A percentile compares a stretch with the other conserved stretches of the same genome.
phyloP scores from a whole-genome alignment of 306 rosid genomes.

The Comarum palustre region DNA sequence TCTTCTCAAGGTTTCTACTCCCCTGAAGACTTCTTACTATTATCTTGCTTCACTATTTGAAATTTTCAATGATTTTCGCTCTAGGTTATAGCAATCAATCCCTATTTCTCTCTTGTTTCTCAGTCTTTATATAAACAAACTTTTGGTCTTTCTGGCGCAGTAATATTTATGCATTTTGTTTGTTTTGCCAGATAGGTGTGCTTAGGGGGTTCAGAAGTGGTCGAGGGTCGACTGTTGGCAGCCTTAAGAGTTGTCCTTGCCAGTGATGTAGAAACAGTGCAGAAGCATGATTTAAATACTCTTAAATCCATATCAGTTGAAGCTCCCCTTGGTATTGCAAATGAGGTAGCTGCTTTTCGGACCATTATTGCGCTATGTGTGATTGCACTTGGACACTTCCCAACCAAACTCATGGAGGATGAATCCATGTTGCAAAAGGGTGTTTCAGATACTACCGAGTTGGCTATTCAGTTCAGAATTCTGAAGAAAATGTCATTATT shows the following conservation, averaged over 20 bases:
- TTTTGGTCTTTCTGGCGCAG: not conserved
- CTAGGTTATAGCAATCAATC: not conserved
- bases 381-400: slow-evolving; percentile 86
- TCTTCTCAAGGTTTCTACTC: slow-evolving; percentile 63
- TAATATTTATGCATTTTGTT: not conserved
- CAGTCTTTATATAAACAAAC: not conserved
- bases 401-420: slow-evolving; percentile 87
- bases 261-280: slow-evolving; percentile 41
- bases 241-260: slow-evolving; percentile 73
- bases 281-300: slow-evolving; percentile 49
- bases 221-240: slow-evolving; percentile 86
- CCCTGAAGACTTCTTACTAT: slow-evolving; percentile 2
- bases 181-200: slow-evolving; percentile 49
- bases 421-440: slow-evolving; percentile 58
- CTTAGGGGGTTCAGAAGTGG: slow-evolving; percentile 67
- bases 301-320: slow-evolving; percentile 66
- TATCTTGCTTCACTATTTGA: not conserved
- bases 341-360: slow-evolving; percentile 65
- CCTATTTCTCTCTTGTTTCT: not conserved
- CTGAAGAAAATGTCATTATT: slow-evolving; percentile 66
- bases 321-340: slow-evolving; percentile 83
- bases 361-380: slow-evolving; percentile 69
- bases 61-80: not conserved
- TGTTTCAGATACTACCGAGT: slow-evolving; percentile 54
- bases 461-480: slow-evolving; percentile 78